Percentiles rank a stretch among this genome's conserved stretches.
Conservation (phyloP, 768 basidiomycete species). For the Panellus pusillus region DNA sequence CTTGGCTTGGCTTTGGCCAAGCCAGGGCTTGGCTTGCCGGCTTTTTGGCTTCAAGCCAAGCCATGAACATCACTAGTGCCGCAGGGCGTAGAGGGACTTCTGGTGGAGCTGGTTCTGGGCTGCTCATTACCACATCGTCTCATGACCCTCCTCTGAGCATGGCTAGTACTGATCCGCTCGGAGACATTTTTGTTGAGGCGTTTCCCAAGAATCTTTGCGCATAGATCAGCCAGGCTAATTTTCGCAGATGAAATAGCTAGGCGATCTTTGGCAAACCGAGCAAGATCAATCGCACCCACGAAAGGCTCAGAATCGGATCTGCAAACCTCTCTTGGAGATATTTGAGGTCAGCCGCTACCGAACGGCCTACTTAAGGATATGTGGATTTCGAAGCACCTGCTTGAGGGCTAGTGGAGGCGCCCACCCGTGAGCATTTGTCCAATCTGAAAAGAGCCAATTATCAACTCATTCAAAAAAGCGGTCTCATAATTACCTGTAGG, state of each 20-base stretch:
- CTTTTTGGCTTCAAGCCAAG: no score
- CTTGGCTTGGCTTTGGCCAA: no score
- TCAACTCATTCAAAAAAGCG: neutral
- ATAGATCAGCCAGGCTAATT: constrained; percentile 31
- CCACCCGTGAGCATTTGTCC: neutral
- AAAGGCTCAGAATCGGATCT: neutral
- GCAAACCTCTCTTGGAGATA: constrained; percentile 1
- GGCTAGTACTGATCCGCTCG: constrained; percentile 21
- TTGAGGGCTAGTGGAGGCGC: neutral
- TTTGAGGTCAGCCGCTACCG: neutral
- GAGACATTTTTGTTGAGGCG: constrained; percentile 24
- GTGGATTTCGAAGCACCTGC: neutral
- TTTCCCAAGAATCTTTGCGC: constrained; percentile 25
- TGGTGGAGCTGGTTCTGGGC: no score
- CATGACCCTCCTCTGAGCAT: no score
- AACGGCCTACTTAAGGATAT: neutral
- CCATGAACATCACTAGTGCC: no score
- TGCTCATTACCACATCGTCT: no score
- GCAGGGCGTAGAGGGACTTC: no score
- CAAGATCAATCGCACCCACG: constrained; percentile 12
- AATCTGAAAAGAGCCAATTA: neutral
- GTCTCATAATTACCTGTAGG: neutral
- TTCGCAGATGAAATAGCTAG: constrained; percentile 18
- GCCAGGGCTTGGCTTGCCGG: no score
- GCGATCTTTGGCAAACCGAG: constrained; percentile 23